phyloP scores from a whole-genome alignment of 257 asterid species.

The Solanum peruvianum region DNA sequence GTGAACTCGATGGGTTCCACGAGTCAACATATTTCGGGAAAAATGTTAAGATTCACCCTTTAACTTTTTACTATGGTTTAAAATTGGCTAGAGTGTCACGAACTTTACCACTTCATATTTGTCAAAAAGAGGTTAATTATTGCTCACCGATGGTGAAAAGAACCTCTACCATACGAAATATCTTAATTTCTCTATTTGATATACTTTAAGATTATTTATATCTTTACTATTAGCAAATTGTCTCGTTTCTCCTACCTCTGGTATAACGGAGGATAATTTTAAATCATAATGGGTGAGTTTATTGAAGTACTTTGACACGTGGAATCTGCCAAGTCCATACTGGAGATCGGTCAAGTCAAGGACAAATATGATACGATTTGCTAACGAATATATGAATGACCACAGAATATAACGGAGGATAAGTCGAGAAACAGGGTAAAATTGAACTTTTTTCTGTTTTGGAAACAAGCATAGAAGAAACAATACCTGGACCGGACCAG shows the following conservation, averaged over 20 bases:
- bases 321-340: background rate
- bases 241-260: background rate
- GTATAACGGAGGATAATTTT: background rate
- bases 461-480: background rate
- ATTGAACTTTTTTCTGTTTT: background rate
- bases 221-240: background rate
- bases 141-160: background rate
- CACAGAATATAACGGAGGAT: background rate
- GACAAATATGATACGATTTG: background rate
- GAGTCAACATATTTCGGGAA: background rate
- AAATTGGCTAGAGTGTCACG: background rate
- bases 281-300: background rate
- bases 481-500: constrained; percentile 73
- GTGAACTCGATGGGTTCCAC: background rate
- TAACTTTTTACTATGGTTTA: background rate
- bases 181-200: background rate
- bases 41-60: background rate
- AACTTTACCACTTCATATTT: background rate
- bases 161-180: background rate
- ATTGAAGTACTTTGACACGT: background rate
- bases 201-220: background rate
- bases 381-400: background rate
- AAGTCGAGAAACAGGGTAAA: background rate
- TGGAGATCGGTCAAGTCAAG: background rate
- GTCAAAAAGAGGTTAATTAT: background rate